These are phyloP conservation scores for Paraglomus brasilianum DNA, from an alignment of 192 early-diverging fungal species.

Conservation along the genomic window DNA sequence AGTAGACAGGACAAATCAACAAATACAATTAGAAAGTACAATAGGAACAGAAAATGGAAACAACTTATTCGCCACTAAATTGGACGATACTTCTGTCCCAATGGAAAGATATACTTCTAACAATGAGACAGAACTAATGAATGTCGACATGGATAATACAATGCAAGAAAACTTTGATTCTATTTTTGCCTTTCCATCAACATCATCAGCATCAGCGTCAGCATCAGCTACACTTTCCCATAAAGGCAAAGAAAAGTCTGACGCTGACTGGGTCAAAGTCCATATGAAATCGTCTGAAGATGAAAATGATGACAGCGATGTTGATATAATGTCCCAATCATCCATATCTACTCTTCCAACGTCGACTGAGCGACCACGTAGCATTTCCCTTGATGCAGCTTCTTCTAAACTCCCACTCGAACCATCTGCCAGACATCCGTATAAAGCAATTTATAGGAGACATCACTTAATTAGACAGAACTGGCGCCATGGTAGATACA, in stretches of 20 bases:
- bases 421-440: constrained; percentile 52
- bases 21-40: not conserved
- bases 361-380: constrained; percentile 28
- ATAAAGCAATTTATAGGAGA: constrained; percentile 77
- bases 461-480: constrained; percentile 80
- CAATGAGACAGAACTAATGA: too few species aligned
- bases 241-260: constrained; percentile 25
- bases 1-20: too few species aligned
- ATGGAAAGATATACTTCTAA: too few species aligned
- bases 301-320: constrained; percentile 42
- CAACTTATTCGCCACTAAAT: too few species aligned
- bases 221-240: constrained; percentile 5
- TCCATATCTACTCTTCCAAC: constrained; percentile 34
- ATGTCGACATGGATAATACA: too few species aligned
- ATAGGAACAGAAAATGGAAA: constrained; percentile 11
- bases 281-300: constrained; percentile 12
- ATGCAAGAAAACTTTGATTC: too few species aligned
- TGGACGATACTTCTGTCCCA: too few species aligned
- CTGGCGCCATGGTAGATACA: constrained; percentile 76
- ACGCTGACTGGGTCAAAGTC: constrained; percentile 15
- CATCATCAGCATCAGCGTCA: not conserved
- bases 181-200: not conserved
- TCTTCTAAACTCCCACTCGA: constrained; percentile 38
- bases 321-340: constrained; percentile 40
- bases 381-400: constrained; percentile 35